phyloP scores from a whole-genome alignment of 2,329 filamentous ascomycete species.

The Gaeumannomyces sp. region DNA sequence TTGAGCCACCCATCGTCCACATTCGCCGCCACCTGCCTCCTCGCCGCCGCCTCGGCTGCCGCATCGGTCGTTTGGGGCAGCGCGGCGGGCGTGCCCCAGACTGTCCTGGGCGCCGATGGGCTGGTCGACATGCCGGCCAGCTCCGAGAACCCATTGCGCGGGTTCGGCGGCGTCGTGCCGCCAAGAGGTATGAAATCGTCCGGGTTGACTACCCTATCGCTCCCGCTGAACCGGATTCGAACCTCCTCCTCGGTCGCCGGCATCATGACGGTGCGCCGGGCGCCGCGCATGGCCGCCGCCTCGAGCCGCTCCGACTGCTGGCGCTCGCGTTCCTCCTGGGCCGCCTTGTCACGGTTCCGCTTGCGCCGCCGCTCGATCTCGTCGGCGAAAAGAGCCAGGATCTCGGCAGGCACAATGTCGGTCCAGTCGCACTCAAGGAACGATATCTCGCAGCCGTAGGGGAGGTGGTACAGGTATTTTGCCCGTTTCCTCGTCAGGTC shows the following conservation, averaged over 20 bases:
- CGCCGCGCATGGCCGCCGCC: constrained; percentile 58
- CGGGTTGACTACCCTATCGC: constrained; percentile 32
- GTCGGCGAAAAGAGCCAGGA: constrained; percentile 66
- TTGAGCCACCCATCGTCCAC: constrained; percentile 80
- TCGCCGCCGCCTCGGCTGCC: constrained; percentile 26
- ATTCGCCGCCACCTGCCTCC: constrained; percentile 43
- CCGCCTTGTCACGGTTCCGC: constrained; percentile 74
- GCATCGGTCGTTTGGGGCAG: constrained; percentile 42
- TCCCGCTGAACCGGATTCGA: constrained; percentile 24
- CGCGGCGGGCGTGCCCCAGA: constrained; percentile 83
- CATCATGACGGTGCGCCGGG: constrained; percentile 28
- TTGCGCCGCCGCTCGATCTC: constrained; percentile 74
- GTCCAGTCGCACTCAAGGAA: constrained; percentile 96
- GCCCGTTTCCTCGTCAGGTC: constrained; percentile 76
- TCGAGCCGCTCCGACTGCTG: constrained; percentile 76
- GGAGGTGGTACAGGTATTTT: constrained; percentile 82
- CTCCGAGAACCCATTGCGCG: constrained; percentile 56
- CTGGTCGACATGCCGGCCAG: constrained; percentile 77
- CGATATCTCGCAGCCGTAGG: constrained; percentile 82
- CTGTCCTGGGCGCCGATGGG: constrained; percentile 69
- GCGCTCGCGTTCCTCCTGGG: constrained; percentile 79
- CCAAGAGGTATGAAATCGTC: constrained; percentile 62
- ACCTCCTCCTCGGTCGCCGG: constrained; percentile 34
- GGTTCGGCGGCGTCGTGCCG: constrained; percentile 47
- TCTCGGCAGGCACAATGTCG: constrained; percentile 70